A percentile compares a stretch with the other conserved stretches of the same genome.
phyloP scores from a whole-genome alignment of 73 alveolate genomes.

The Blepharisma stoltei region DNA sequence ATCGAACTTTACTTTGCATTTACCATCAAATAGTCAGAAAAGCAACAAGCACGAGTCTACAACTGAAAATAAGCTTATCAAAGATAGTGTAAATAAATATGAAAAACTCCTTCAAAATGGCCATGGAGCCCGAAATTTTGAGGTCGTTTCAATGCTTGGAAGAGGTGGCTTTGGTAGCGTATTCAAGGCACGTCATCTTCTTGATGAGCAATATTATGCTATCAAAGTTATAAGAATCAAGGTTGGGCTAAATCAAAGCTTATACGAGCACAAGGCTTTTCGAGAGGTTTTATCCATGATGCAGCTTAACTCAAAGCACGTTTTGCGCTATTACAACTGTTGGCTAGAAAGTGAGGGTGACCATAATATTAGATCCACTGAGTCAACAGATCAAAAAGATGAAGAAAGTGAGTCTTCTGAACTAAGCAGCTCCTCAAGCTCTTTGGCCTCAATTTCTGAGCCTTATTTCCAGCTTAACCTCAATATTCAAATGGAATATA shows the following conservation, averaged over 20 bases:
- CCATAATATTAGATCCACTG: neutral
- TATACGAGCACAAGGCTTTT: conserved; percentile 64
- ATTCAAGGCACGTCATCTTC: conserved; percentile 55
- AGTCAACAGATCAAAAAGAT: neutral
- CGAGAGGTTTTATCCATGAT: conserved; percentile 77
- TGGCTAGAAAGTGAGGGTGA: neutral
- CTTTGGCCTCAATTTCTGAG: neutral
- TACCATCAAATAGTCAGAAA: too few relatives aligned
- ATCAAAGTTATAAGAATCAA: conserved; percentile 68
- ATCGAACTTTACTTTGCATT: too few relatives aligned
- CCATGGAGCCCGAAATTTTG: conserved; percentile 50
- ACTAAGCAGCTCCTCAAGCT: neutral
- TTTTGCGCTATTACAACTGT: conserved; percentile 37
- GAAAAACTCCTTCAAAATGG: conserved; percentile 54
- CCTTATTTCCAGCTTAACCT: conserved; percentile 35
- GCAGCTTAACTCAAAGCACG: conserved; percentile 66
- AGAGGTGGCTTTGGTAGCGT: conserved; percentile 92
- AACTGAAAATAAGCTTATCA: too few relatives aligned
- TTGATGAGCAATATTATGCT: conserved; percentile 81
- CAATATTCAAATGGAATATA: conserved; percentile 78
- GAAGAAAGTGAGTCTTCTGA: conserved; percentile 1
- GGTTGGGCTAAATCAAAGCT: conserved; percentile 64
- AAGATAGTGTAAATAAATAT: too few relatives aligned
- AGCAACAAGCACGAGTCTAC: too few relatives aligned
- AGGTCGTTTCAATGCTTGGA: conserved; percentile 64